These are phyloP conservation scores for Phaeotremella skinneri DNA, from an alignment of 768 basidiomycete genomes.

Conservation along the genomic window DNA sequence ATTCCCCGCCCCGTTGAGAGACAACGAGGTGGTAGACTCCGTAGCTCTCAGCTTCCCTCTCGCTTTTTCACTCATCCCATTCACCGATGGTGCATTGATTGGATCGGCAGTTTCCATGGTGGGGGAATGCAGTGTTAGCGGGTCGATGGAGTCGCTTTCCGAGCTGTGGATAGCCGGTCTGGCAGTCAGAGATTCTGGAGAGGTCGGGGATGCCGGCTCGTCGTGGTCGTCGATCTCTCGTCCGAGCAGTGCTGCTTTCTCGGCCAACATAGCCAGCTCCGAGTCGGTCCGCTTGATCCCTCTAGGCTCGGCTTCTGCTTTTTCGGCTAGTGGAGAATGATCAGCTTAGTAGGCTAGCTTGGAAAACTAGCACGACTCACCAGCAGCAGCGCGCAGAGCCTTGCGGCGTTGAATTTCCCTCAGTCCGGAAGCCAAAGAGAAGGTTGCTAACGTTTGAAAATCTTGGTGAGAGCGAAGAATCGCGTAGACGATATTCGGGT, in stretches of 20 bases:
- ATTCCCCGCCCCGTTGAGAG: constrained; percentile 6
- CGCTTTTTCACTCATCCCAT: constrained; percentile 72
- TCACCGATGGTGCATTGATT: neutral
- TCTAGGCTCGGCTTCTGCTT: constrained; percentile 9
- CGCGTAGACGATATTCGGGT: constrained; percentile 82
- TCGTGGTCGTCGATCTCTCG: constrained; percentile 23
- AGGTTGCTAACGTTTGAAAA: constrained; percentile 87
- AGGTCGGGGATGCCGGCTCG: constrained; percentile 4
- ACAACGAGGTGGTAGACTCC: constrained; percentile 26
- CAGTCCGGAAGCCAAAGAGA: constrained; percentile 80
- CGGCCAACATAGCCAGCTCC: constrained; percentile 42
- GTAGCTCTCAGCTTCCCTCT: constrained; percentile 83
- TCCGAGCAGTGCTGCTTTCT: constrained; percentile 45
- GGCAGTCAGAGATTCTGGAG: no score
- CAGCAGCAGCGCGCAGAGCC: constrained; percentile 57
- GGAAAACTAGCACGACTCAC: constrained; percentile 12
- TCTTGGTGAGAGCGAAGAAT: constrained; percentile 76
- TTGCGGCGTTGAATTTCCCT: constrained; percentile 74
- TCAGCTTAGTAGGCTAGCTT: neutral
- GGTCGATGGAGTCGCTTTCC: neutral
- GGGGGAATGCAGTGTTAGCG: constrained; percentile 5
- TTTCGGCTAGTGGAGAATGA: constrained; percentile 1
- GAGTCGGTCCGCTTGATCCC: constrained; percentile 34
- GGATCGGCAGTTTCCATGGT: neutral
- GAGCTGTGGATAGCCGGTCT: neutral